These are phyloP conservation scores for Arctium lappa DNA, from an alignment of 129 eudicot species.

Conservation along the genomic window DNA sequence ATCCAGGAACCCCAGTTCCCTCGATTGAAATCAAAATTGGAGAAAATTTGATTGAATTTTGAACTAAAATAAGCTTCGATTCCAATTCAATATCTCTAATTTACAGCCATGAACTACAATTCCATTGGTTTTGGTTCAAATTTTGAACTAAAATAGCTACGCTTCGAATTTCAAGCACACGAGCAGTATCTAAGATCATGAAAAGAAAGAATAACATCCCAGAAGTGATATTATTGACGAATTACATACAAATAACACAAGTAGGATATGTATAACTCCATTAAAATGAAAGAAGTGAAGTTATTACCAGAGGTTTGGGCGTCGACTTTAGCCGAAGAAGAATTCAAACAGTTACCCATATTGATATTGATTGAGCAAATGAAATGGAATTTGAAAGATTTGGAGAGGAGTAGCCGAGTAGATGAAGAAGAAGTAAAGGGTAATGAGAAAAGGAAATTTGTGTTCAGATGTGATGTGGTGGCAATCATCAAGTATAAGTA, in stretches of 20 bases:
- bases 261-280: neutral
- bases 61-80: neutral
- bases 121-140: neutral
- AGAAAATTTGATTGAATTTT: neutral
- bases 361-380: neutral
- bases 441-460: neutral
- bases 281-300: neutral
- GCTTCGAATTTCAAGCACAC: neutral
- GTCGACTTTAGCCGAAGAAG: slow-evolving; percentile 75
- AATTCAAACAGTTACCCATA: slow-evolving; percentile 78
- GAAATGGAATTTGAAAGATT: neutral
- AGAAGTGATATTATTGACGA: neutral
- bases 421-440: neutral
- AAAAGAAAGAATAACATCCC: neutral
- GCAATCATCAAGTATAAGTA: neutral
- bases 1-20: neutral
- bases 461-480: neutral
- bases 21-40: too few species aligned
- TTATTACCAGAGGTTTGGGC: slow-evolving; percentile 49
- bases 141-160: neutral
- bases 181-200: neutral
- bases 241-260: neutral
- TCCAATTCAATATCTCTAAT: neutral
- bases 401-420: neutral
- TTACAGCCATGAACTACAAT: too few species aligned